A percentile compares a stretch with the other conserved stretches of the same genome.
Evolutionary conservation across 306 rosid species (phyloP).

Genomic region (Carpinus fangiana): DNA sequence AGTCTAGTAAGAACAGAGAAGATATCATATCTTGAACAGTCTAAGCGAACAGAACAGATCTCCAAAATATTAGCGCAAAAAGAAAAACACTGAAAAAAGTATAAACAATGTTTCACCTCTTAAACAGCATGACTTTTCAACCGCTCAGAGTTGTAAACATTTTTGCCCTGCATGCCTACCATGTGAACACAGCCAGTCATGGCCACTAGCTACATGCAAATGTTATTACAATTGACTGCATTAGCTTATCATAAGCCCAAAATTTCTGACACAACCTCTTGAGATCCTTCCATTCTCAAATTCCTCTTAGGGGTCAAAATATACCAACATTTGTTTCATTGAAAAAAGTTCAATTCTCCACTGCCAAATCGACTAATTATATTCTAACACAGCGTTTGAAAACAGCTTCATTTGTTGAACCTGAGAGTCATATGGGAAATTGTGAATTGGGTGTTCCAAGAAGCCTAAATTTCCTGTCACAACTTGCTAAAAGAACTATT

Average conservation of each 20-base stretch:
- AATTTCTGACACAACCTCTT: constrained; percentile 8
- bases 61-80: not conserved
- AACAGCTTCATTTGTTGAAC: not conserved
- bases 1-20: constrained; percentile 23
- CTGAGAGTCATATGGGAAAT: constrained; percentile 3
- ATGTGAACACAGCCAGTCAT: not conserved
- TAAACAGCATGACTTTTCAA: not conserved
- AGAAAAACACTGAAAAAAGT: not conserved
- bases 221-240: not conserved
- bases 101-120: not conserved
- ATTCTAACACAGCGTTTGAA: not conserved
- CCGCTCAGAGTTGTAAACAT: not conserved
- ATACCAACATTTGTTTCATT: constrained; percentile 2
- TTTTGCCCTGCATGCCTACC: not conserved
- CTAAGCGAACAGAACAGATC: constrained; percentile 31
- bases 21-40: constrained; percentile 15
- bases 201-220: not conserved
- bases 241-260: not conserved
- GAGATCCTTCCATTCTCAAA: not conserved
- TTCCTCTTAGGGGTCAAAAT: constrained; percentile 7
- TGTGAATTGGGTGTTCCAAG: not conserved
- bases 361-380: not conserved
- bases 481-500: not conserved
- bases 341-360: constrained; percentile 11
- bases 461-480: constrained; percentile 1